phyloP scores from a whole-genome alignment of 176 grass and related monocot genomes.

The Phoenix roebelenii region DNA sequence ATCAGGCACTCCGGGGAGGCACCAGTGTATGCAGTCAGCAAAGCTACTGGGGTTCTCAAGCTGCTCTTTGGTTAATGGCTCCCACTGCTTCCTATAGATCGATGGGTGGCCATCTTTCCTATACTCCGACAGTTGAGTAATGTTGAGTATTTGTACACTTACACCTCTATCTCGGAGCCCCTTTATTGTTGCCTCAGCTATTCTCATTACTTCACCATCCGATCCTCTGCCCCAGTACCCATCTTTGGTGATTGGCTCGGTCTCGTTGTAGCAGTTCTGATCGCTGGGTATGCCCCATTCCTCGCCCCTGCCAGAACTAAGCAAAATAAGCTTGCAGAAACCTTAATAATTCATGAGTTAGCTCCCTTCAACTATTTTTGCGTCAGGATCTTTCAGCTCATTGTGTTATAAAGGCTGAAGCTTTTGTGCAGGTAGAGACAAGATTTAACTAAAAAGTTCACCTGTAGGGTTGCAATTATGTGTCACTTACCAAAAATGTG shows the following conservation, averaged over 20 bases:
- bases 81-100: slow-evolving; percentile 62
- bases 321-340: no score
- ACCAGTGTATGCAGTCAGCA: slow-evolving; percentile 49
- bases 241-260: slow-evolving; percentile 37
- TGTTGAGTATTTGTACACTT: slow-evolving; percentile 49
- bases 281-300: slow-evolving; percentile 14
- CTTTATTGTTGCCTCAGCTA: slow-evolving; percentile 31
- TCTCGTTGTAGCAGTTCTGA: slow-evolving; percentile 56
- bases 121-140: slow-evolving; percentile 62
- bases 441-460: no score
- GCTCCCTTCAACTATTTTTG: no score
- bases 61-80: slow-evolving; percentile 37
- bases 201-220: slow-evolving; percentile 37
- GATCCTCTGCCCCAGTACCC: slow-evolving; percentile 26
- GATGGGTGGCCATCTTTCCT: slow-evolving; percentile 83
- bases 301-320: not conserved
- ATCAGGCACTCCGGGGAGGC: slow-evolving; percentile 59
- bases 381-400: no score
- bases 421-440: no score
- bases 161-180: slow-evolving; percentile 36
- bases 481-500: slow-evolving; percentile 36
- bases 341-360: no score
- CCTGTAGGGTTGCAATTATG: no score
- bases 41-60: slow-evolving; percentile 28
- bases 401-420: no score